Conservation (phyloP, 768 basidiomycete species). For the Podaxis sp. region DNA sequence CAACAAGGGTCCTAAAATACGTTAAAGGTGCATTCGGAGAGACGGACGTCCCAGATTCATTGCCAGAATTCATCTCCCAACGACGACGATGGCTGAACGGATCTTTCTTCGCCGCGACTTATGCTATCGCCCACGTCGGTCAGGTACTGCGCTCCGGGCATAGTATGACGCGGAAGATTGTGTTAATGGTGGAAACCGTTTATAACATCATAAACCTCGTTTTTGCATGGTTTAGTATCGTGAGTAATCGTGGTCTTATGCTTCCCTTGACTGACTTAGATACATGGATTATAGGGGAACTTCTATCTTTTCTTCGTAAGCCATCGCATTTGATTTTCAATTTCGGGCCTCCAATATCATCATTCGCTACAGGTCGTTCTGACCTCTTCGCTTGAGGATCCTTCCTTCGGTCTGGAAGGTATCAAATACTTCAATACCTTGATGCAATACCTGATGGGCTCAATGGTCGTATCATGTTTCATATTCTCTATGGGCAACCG, state of each 20-base stretch:
- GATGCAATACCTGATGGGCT: conserved; percentile 75
- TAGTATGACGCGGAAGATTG: conserved; percentile 67
- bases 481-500: conserved; percentile 96
- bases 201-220: conserved; percentile 87
- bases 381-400: conserved; percentile 83
- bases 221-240: conserved; percentile 93
- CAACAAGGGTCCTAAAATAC: conserved; percentile 87
- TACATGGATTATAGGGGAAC: conserved; percentile 62
- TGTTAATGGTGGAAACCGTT: conserved; percentile 76
- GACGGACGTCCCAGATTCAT: conserved; percentile 90
- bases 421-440: conserved; percentile 77
- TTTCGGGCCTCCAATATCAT: conserved; percentile 2
- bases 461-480: conserved; percentile 86
- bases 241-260: conserved; percentile 36
- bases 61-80: conserved; percentile 93
- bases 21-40: conserved; percentile 92
- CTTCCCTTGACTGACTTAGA: neutral
- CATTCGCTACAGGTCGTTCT: conserved; percentile 63
- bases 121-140: conserved; percentile 85
- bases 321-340: conserved; percentile 5
- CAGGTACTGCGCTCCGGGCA: conserved; percentile 84
- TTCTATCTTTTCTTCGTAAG: conserved; percentile 93
- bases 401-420: conserved; percentile 58
- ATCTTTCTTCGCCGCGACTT: conserved; percentile 93
- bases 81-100: conserved; percentile 89